Evolutionary conservation across 1,139 yeast genomes (phyloP), one percentile per base, ranked within the genome.

Genomic region (Scheffersomyces illinoinensis): DNA sequence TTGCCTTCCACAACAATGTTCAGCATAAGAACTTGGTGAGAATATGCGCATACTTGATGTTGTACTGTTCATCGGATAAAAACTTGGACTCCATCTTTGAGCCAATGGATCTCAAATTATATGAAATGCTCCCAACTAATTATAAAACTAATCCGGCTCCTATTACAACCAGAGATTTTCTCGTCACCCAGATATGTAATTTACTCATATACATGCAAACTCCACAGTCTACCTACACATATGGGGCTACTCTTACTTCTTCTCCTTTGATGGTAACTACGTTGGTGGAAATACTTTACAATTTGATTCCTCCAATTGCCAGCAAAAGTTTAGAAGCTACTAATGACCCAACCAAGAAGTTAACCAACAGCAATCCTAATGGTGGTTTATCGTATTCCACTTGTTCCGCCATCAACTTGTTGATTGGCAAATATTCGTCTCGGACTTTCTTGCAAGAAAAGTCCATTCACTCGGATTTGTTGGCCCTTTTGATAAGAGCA

Each of bases 361-460:
- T 76, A 62, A 66, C 68, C 43, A 77, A 78, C 61, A 53, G 65
- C 10, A 78, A 78, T 46, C 75, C 77, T 0, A 67, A 70, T 5
- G 82, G 84, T 2, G 88, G 87, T 0, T 63, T 89, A 23, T 86
- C 93, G 10, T 89, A 89, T 63, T 78, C 82, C 18, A 84, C 93
- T 0, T 81, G 90, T 26, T 78, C 83, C 12, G 69, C 86, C 2
- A 65, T 93, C 20, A 75, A 86, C 24, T 89, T 87, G 62, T 70
- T 90, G 46, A 70, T 91, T 18, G 65, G 70, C 2, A 77, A 76
- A 54, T 76, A 85, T 56, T 78, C 89, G 0, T 67, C 78, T 7
- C 71, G 76, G 24, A 64, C 71, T 1, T 81, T 83, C 60, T 67
- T 87, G 50, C 66, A 76, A 14, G 84, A 79, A 12, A 75, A 75